Conservation (phyloP, 225 moss, liverwort and hornwort genomes). For the Pleurozium schreberi region DNA sequence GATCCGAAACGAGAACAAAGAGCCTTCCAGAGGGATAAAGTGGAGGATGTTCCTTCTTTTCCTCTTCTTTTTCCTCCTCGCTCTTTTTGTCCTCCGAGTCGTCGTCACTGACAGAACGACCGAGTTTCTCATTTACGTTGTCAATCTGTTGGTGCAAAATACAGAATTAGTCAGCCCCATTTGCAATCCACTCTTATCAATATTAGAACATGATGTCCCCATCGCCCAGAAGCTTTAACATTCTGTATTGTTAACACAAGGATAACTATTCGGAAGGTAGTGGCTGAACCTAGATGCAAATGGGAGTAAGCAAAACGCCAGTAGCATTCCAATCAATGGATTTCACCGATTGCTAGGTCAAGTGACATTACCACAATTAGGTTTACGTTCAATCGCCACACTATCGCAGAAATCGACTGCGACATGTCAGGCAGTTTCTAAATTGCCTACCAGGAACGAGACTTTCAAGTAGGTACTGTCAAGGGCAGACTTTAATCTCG, state of each 20-base stretch:
- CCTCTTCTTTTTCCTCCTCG: constrained; percentile 10
- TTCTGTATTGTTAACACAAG: background rate
- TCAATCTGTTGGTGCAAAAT: constrained; percentile 3
- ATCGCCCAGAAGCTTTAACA: background rate
- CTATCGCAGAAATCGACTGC: background rate
- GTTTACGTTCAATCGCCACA: background rate
- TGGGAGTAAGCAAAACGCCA: background rate
- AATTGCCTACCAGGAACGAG: background rate
- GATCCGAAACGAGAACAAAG: constrained; percentile 55
- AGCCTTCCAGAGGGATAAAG: constrained; percentile 62
- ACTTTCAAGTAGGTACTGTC: background rate
- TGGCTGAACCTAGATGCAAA: background rate
- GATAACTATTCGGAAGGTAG: background rate
- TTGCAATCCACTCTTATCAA: background rate
- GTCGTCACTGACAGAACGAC: constrained; percentile 10
- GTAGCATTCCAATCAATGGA: background rate
- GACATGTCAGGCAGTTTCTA: background rate
- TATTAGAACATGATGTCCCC: background rate
- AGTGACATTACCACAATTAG: background rate
- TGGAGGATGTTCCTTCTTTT: constrained; percentile 33
- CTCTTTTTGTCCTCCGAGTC: background rate
- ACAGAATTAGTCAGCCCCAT: background rate
- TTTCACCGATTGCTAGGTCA: background rate
- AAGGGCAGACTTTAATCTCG: background rate
- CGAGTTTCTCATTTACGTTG: constrained; percentile 17